Conservation (phyloP, 139 green algal genomes). For the Chlamydomonas sphaeroides region DNA sequence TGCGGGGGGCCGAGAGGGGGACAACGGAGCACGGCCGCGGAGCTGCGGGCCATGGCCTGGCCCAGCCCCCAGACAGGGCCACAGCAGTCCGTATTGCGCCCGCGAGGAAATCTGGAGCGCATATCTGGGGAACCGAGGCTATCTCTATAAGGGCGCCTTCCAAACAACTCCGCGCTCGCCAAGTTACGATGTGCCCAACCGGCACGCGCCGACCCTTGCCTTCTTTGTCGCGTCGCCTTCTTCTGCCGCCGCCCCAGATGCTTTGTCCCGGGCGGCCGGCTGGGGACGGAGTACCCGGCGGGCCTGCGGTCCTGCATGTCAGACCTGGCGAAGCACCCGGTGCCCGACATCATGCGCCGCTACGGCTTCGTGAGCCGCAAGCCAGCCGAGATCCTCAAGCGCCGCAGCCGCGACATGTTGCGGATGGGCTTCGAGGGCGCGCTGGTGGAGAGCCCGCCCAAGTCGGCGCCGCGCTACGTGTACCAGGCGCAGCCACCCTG, state of each 20-base stretch:
- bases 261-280: background rate
- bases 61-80: too few relatives aligned
- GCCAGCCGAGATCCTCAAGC: conserved; percentile 29
- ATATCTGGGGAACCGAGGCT: too few relatives aligned
- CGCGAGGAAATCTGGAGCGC: too few relatives aligned
- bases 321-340: background rate
- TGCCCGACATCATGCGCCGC: conserved; percentile 21
- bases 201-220: too few relatives aligned
- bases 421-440: conserved; percentile 28
- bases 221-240: too few relatives aligned
- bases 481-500: conserved; percentile 32
- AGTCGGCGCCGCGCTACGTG: background rate
- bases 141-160: too few relatives aligned
- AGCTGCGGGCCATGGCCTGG: too few relatives aligned
- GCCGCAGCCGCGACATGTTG: conserved; percentile 27
- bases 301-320: background rate
- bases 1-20: background rate
- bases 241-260: background rate
- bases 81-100: too few relatives aligned
- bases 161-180: too few relatives aligned
- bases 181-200: too few relatives aligned
- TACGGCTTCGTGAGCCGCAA: conserved; percentile 35
- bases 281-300: conserved; percentile 1
- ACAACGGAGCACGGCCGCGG: too few relatives aligned
- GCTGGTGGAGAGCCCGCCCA: background rate